Percentiles rank a stretch among this genome's conserved stretches.
Conservation (phyloP, 257 asterid genomes). For the Nicotiana tomentosiformis region DNA sequence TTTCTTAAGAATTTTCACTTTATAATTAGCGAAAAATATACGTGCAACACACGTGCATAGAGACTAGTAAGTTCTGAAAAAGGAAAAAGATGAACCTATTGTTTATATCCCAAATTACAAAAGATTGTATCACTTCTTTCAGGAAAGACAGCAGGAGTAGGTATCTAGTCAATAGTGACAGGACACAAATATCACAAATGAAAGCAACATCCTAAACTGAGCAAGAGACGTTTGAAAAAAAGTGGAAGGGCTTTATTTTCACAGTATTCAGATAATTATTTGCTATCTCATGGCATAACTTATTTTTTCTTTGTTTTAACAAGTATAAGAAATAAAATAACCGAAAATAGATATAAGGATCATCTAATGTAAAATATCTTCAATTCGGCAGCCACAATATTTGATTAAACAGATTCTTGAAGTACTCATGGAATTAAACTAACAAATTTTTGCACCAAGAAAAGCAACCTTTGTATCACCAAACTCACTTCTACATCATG, state of each 20-base stretch:
- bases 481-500: constrained; percentile 81
- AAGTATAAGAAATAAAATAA: not conserved
- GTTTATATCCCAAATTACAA: not conserved
- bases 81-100: not conserved
- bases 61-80: not conserved
- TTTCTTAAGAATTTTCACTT: no score
- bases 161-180: not conserved
- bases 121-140: not conserved
- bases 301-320: not conserved
- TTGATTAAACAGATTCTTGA: not conserved
- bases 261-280: not conserved
- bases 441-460: not conserved
- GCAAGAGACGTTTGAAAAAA: not conserved
- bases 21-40: no score
- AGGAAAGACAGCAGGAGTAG: not conserved
- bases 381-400: not conserved
- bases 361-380: not conserved
- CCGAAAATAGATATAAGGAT: not conserved
- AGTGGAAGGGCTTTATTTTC: not conserved
- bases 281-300: not conserved
- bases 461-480: not conserved
- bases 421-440: not conserved
- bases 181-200: not conserved
- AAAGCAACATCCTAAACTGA: not conserved
- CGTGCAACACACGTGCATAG: no score